These are phyloP conservation scores for Salvia rosmarinus DNA, from an alignment of 257 asterid species.

Conservation along the genomic window DNA sequence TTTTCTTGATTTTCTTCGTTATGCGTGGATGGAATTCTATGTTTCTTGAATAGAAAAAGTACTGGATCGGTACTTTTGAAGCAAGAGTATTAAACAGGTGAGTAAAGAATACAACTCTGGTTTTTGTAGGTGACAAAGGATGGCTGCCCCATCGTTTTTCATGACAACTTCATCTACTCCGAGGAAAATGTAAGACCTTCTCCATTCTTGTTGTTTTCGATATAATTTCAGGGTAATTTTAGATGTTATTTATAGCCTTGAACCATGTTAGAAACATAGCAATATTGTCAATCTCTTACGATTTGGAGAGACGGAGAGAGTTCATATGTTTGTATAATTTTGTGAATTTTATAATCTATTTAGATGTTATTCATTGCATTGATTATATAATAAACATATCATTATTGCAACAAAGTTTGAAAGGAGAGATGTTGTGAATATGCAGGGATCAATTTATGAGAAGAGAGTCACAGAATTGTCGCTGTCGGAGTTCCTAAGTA, in stretches of 20 bases:
- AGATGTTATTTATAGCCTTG: no score
- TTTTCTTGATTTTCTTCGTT: slow-evolving; percentile 4
- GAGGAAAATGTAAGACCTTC: slow-evolving; percentile 61
- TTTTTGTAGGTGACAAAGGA: slow-evolving; percentile 89
- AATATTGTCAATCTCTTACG: no score
- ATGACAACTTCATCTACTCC: slow-evolving; percentile 86
- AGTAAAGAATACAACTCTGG: slow-evolving; percentile 44
- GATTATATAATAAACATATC: no score
- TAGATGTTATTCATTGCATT: no score
- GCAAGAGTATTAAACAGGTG: slow-evolving; percentile 54
- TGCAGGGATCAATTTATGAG: slow-evolving; percentile 69
- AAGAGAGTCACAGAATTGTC: slow-evolving; percentile 78
- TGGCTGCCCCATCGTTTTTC: slow-evolving; percentile 88
- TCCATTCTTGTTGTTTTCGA: background rate
- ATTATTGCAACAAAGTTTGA: no score
- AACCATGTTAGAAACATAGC: no score
- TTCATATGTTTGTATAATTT: no score
- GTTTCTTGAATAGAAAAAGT: slow-evolving; percentile 45
- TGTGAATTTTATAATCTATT: no score
- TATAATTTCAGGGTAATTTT: background rate
- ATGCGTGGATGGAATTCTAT: slow-evolving; percentile 40
- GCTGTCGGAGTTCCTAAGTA: slow-evolving; percentile 68
- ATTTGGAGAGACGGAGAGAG: no score
- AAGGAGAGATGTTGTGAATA: background rate
- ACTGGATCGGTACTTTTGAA: slow-evolving; percentile 44